Evolutionary conservation across 2,329 filamentous ascomycete species (phyloP).

Genomic region (Fusarium coffeatum): DNA sequence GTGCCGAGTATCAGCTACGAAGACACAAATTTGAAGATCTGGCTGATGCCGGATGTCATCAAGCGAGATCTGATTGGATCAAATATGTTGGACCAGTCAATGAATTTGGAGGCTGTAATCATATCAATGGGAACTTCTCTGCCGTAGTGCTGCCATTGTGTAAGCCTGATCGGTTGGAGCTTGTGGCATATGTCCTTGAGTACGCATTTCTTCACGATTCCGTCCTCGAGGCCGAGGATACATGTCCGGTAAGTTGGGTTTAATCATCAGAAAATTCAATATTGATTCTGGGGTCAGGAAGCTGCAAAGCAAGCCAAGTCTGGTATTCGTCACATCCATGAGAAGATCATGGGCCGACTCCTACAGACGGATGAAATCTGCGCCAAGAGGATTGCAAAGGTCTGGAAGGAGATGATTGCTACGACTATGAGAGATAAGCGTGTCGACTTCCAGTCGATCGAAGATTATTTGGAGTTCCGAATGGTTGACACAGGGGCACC

Average conservation of each 20-base stretch:
- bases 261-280: background rate
- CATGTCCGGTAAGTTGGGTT: background rate
- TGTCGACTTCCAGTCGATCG: background rate
- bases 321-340: background rate
- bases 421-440: background rate
- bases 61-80: background rate
- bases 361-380: background rate
- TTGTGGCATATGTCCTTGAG: background rate
- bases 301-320: background rate
- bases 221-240: background rate
- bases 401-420: background rate
- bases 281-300: background rate
- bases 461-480: background rate
- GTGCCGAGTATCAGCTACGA: background rate
- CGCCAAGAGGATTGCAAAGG: background rate
- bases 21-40: background rate
- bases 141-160: background rate
- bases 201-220: background rate
- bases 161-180: background rate
- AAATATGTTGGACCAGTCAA: background rate
- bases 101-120: background rate
- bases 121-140: background rate
- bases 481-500: background rate
- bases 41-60: background rate
- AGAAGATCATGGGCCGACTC: background rate